phyloP scores from a whole-genome alignment of 179 eudicot species.

The Sideroxylon spinosum region DNA sequence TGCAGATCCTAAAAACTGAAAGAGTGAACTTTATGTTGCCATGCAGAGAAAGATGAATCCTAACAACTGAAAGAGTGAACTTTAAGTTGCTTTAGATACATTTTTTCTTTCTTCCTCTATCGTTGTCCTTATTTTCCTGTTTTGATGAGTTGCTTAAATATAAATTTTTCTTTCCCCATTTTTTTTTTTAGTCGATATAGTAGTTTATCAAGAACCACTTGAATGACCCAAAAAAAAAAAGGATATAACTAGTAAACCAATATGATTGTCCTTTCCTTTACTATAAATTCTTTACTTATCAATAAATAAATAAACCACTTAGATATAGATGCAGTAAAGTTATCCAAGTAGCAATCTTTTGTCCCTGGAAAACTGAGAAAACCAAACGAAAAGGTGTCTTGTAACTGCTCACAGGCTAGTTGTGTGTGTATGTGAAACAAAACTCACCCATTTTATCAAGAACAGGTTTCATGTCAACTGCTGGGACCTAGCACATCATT shows the following conservation, averaged over 20 bases:
- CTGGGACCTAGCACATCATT: constrained; percentile 43
- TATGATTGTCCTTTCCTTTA: neutral
- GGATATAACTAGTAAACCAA: neutral
- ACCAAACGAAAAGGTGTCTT: neutral
- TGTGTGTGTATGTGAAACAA: constrained; percentile 8
- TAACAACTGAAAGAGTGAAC: neutral
- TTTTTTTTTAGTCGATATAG: too few species aligned
- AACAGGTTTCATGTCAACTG: constrained; percentile 53
- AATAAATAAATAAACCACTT: too few species aligned
- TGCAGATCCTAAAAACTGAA: neutral
- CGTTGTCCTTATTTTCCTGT: too few species aligned
- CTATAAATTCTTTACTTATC: too few species aligned
- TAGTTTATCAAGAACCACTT: neutral
- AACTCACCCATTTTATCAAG: constrained; percentile 75
- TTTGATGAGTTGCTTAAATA: neutral
- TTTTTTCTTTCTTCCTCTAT: too few species aligned
- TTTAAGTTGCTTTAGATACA: neutral
- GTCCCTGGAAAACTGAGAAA: neutral
- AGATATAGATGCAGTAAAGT: neutral
- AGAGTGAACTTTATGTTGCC: neutral
- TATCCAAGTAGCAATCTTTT: neutral
- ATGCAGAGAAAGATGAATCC: neutral
- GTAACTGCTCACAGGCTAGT: too few species aligned
- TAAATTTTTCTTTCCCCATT: too few species aligned
- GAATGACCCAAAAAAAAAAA: too few species aligned